Base-by-base conservation (phyloP, 306 rosid species). In the Begonia peltatifolia region DNA sequence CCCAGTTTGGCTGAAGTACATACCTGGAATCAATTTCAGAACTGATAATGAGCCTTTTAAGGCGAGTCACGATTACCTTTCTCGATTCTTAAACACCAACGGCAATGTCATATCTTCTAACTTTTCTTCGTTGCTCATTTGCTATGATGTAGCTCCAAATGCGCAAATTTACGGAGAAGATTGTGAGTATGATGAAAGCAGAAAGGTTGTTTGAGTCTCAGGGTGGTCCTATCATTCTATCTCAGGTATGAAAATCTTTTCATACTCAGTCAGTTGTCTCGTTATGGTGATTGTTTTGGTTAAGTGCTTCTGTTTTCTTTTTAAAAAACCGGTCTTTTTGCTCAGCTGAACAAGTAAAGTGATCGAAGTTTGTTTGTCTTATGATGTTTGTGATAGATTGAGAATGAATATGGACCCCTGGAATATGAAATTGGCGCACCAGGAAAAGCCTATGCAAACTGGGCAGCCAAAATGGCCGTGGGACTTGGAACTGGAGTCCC, bases 151-250 rank as follows among this genome's bases (percentile, higher is more conserved):
- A 90, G 95, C 65, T 42, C 61, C 86, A 86, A 59, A 90, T 90
- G 99, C 81, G 81, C 79, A 86, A 46, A 58, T 90, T 90, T 63
- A 83, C 95, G 14, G 69, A 20, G 18, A 86, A 90, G 80, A 90
- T 90, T 48, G 96, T 90, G 42, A 53, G 83, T 65, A 83, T 86
- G 84, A 90, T 90, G 99, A 90, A 90, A 79, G 94, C 95, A 46
- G 99, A 86, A 74, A 83, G 79, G 73, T 55, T 90, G 58, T 90
- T 58, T 13, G 87, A 81, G 62, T 58, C 86, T 66, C 88, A 83
- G 35, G 99, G 95, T 58, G 99, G 99, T 68, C 99, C 99, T 41
- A 90, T 90, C 53, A 86, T 90, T 71, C 58, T 90, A 60, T 90
- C 99, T 42, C 99, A 90, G 96, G 99, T 86, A 62, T 56, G 63